Evolutionary conservation across 2,329 filamentous ascomycete species (phyloP).

Genomic region (Dactylellina parvicollis): DNA sequence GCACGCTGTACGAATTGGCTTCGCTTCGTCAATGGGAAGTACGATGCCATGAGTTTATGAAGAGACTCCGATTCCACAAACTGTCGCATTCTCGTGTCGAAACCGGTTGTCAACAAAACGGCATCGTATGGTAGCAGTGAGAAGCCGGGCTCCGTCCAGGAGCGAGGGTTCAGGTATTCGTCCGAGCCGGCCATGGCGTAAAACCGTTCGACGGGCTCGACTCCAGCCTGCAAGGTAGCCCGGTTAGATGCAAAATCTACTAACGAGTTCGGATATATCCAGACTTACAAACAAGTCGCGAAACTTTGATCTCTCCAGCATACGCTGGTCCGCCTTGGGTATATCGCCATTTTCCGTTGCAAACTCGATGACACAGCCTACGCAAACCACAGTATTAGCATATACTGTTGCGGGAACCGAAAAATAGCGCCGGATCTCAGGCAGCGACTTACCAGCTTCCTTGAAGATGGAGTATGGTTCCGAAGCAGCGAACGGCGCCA

Average conservation of each 20-base stretch:
- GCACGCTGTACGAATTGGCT: slow-evolving; percentile 23
- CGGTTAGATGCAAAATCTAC: background rate
- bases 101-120: slow-evolving; percentile 54
- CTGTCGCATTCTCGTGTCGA: slow-evolving; percentile 56
- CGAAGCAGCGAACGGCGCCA: slow-evolving; percentile 38
- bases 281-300: slow-evolving; percentile 41
- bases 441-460: slow-evolving; percentile 40
- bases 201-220: slow-evolving; percentile 44
- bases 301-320: slow-evolving; percentile 48
- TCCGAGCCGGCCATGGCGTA: slow-evolving; percentile 55
- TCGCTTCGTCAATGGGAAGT: slow-evolving; percentile 55
- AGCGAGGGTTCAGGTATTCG: slow-evolving; percentile 54
- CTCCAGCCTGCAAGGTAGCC: slow-evolving; percentile 2
- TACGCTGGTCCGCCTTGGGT: slow-evolving; percentile 54
- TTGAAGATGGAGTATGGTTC: slow-evolving; percentile 49
- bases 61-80: slow-evolving; percentile 56
- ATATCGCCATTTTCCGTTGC: slow-evolving; percentile 56
- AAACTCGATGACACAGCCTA: slow-evolving; percentile 56
- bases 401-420: slow-evolving; percentile 4
- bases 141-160: slow-evolving; percentile 54
- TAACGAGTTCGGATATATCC: background rate
- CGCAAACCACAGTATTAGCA: background rate
- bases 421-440: too few relatives aligned
- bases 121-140: slow-evolving; percentile 55
- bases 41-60: slow-evolving; percentile 51